phyloP scores from a whole-genome alignment of 148 eudicot species.

The Camellia sinensis region DNA sequence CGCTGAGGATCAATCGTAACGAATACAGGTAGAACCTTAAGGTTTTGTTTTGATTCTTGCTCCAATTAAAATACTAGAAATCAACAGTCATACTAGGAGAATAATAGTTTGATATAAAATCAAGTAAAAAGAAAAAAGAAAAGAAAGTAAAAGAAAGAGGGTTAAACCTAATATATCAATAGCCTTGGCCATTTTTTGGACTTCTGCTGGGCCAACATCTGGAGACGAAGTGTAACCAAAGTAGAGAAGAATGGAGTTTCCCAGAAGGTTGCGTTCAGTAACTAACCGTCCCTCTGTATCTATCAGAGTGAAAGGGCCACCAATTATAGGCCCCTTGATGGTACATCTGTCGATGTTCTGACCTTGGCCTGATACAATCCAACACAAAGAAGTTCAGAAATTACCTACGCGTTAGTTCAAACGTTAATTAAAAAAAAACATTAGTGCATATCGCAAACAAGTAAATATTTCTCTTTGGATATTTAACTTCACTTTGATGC shows the following conservation, averaged over 20 bases:
- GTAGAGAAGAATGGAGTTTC: constrained; percentile 83
- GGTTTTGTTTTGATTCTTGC: constrained; percentile 61
- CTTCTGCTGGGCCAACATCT: constrained; percentile 82
- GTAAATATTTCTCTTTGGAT: not conserved
- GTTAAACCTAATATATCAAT: constrained; percentile 54
- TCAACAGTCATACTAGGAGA: constrained; percentile 21
- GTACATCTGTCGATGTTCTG: constrained; percentile 32
- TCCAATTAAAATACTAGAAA: constrained; percentile 19
- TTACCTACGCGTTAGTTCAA: not conserved
- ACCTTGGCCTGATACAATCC: constrained; percentile 51
- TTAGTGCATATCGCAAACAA: not conserved
- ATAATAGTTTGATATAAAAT: not conserved
- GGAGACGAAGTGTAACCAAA: constrained; percentile 98
- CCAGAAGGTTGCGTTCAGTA: constrained; percentile 61
- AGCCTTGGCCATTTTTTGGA: constrained; percentile 77
- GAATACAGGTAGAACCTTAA: constrained; percentile 68
- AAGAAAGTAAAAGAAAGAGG: not conserved
- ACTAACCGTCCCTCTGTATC: constrained; percentile 55
- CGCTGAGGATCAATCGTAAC: constrained; percentile 94
- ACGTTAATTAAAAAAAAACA: not conserved
- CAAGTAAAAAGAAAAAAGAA: not conserved
- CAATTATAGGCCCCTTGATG: constrained; percentile 66
- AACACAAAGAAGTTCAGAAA: constrained; percentile 14
- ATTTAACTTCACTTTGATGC: not conserved
- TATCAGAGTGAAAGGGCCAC: constrained; percentile 89